Conservation (phyloP, 2,329 filamentous ascomycete species). For the Alternaria burnsii region DNA sequence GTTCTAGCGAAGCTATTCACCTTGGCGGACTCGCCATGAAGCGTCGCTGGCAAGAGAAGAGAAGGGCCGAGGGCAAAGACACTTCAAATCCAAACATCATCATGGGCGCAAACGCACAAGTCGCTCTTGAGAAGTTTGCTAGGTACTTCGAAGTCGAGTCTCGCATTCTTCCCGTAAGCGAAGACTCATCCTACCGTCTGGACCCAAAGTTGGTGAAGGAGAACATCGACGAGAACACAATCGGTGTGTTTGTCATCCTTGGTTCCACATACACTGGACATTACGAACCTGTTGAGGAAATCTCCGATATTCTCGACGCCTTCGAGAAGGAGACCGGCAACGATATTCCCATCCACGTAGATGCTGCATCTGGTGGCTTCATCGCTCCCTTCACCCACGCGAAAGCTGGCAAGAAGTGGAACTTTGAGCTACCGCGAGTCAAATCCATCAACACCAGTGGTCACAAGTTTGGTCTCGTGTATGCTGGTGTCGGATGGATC, state of each 20-base stretch:
- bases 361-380: constrained; percentile 68
- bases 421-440: constrained; percentile 69
- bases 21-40: constrained; percentile 74
- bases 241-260: constrained; percentile 77
- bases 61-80: constrained; percentile 68
- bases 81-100: constrained; percentile 73
- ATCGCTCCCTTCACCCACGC: constrained; percentile 69
- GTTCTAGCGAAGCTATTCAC: constrained; percentile 75
- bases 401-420: constrained; percentile 66
- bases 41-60: constrained; percentile 73
- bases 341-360: constrained; percentile 74
- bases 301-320: constrained; percentile 70
- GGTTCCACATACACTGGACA: constrained; percentile 78
- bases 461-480: constrained; percentile 71
- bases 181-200: constrained; percentile 67
- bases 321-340: constrained; percentile 68
- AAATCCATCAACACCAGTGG: constrained; percentile 73
- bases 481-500: constrained; percentile 72
- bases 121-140: constrained; percentile 76
- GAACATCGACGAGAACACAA: constrained; percentile 78
- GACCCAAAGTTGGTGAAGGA: constrained; percentile 71
- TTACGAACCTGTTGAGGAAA: constrained; percentile 75
- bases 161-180: constrained; percentile 68
- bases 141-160: constrained; percentile 78
- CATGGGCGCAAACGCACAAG: constrained; percentile 78